These are phyloP conservation scores for Candida golubevii DNA, from an alignment of 805 yeast genomes.

Conservation along the genomic window DNA sequence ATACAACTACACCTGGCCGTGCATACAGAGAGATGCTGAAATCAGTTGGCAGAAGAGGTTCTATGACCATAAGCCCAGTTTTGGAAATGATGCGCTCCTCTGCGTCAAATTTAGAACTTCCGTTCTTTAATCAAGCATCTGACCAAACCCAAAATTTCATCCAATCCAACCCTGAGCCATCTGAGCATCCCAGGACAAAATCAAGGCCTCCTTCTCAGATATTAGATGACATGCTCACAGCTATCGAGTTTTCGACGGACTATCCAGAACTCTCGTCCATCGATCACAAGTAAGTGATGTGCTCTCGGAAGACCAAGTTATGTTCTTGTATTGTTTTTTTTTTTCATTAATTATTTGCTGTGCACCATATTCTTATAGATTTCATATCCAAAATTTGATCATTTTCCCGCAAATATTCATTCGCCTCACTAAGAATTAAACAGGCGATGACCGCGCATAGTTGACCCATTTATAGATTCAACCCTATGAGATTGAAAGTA, in stretches of 20 bases:
- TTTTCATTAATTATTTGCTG: background rate
- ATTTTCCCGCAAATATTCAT: too few species aligned
- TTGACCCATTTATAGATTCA: too few species aligned
- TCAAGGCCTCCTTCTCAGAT: conserved; percentile 49
- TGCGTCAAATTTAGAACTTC: conserved; percentile 13
- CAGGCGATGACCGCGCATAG: too few species aligned
- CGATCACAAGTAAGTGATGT: background rate
- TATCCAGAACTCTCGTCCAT: conserved; percentile 2
- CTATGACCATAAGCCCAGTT: conserved; percentile 53
- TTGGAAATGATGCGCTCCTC: conserved; percentile 29
- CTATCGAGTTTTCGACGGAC: conserved; percentile 8
- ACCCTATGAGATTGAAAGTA: too few species aligned
- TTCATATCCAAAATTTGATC: too few species aligned
- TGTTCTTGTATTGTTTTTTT: background rate
- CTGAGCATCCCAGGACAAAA: conserved; percentile 4
- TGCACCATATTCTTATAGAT: too few species aligned
- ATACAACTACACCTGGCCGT: conserved; percentile 23
- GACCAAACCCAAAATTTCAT: background rate
- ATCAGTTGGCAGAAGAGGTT: conserved; percentile 27
- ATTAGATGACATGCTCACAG: conserved; percentile 42
- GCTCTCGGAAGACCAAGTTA: background rate
- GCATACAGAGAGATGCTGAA: conserved; percentile 26
- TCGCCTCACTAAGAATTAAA: too few species aligned
- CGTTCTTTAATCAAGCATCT: conserved; percentile 8
- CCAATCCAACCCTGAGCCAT: background rate